phyloP scores from a whole-genome alignment of 805 yeast species.

The Ogataea sp. region DNA sequence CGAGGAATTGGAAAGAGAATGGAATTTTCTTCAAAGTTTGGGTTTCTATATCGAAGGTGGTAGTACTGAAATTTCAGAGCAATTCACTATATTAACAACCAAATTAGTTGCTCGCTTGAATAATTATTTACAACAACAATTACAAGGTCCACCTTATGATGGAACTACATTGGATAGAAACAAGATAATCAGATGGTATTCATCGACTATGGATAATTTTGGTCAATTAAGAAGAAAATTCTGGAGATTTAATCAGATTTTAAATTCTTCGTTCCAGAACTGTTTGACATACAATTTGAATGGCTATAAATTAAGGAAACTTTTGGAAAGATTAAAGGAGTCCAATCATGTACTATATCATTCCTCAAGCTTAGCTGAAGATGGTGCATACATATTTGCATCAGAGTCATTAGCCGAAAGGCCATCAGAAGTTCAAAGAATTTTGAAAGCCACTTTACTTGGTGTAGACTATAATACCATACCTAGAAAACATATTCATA shows the following conservation, averaged over 20 bases:
- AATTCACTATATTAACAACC: slow-evolving; percentile 56
- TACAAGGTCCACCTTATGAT: slow-evolving; percentile 48
- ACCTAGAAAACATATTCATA: slow-evolving; percentile 24
- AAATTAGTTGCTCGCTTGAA: slow-evolving; percentile 62
- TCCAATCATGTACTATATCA: slow-evolving; percentile 74
- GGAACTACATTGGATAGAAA: slow-evolving; percentile 24
- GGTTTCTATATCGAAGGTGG: slow-evolving; percentile 79
- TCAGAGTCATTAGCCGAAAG: slow-evolving; percentile 43
- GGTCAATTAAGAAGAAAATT: slow-evolving; percentile 77
- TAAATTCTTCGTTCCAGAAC: slow-evolving; percentile 67
- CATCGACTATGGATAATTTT: slow-evolving; percentile 58
- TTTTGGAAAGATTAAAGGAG: slow-evolving; percentile 51
- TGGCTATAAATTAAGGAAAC: slow-evolving; percentile 36
- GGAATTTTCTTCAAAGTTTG: slow-evolving; percentile 67
- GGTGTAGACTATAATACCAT: slow-evolving; percentile 40
- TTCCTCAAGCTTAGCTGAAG: slow-evolving; percentile 52
- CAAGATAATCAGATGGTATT: slow-evolving; percentile 56
- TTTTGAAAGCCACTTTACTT: slow-evolving; percentile 37
- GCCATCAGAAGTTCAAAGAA: slow-evolving; percentile 35
- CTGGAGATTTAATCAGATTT: slow-evolving; percentile 62
- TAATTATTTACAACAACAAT: slow-evolving; percentile 64
- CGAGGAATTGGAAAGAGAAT: slow-evolving; percentile 77
- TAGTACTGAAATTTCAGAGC: slow-evolving; percentile 72
- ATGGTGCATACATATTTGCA: slow-evolving; percentile 77
- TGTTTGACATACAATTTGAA: slow-evolving; percentile 54